Conservation (phyloP, 345 rosid genomes). For the Dipteronia dyeriana region DNA sequence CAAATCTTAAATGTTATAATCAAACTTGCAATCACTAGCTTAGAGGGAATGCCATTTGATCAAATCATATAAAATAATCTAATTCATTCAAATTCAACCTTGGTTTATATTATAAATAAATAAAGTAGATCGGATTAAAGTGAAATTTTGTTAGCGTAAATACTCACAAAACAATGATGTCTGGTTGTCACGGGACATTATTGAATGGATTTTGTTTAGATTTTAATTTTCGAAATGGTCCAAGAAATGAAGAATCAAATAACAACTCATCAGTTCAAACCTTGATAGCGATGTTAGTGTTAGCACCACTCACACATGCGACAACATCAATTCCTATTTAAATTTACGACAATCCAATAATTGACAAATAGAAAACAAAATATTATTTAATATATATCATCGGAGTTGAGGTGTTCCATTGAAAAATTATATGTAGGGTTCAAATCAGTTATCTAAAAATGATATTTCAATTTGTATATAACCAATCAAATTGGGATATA, state of each 20-base stretch:
- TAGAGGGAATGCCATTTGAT: not conserved
- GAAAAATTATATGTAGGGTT: too few relatives aligned
- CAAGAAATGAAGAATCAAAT: not conserved
- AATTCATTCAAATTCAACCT: not conserved
- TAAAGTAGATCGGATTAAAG: not conserved
- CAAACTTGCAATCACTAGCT: not conserved
- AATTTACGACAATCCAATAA: not conserved
- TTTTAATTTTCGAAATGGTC: not conserved
- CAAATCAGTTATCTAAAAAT: too few relatives aligned
- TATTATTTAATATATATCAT: not conserved
- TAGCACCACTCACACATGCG: not conserved
- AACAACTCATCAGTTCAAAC: not conserved
- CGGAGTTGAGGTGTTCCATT: too few relatives aligned
- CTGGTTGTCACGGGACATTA: constrained; percentile 4
- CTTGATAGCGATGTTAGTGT: not conserved
- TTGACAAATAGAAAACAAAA: not conserved
- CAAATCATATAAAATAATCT: not conserved
- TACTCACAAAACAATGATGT: constrained; percentile 1
- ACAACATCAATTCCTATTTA: not conserved
- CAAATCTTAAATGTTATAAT: too few relatives aligned
- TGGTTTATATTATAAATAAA: not conserved
- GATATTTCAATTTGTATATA: too few relatives aligned
- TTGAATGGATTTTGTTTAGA: not conserved
- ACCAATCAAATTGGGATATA: too few relatives aligned
- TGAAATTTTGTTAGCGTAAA: not conserved